Evolutionary conservation across 2,329 filamentous ascomycete species (phyloP), one percentile per base, ranked within the genome.

Genomic region (Diaporthe longicolla): DNA sequence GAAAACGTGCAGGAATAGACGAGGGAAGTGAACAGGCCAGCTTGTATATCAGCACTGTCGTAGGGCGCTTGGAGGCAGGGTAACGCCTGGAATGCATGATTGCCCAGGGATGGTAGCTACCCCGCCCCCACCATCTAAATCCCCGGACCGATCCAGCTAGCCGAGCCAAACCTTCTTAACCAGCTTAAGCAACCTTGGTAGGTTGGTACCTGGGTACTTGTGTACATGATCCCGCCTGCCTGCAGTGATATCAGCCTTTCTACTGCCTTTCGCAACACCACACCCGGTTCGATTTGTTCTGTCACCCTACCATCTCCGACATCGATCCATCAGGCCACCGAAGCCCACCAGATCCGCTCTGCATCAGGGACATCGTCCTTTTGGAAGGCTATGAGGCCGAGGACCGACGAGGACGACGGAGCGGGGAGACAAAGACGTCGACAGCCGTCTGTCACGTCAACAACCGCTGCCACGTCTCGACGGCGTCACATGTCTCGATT

Each of bases 391-490:
- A 65, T 50, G 61, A 65, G 61, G 43, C 15, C 11, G 13, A n/a
- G 19, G 61, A 50, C 43, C 13, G 43, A 50, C 61, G 10, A 29
- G 26, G 61, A 35, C 61, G 61, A 40, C 43, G 61, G 61, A 24
- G 61, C 10, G 43, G 43, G 43, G 43, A 24, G 61, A 50, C 19
- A 13, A 2, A 35, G 32, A 11, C 26, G 13, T 43, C 43, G 17
- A 35, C 9, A 10, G 45, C 40, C 1, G 26, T 29, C 40, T 2
- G 26, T 29, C 59, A 26, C 40, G 19, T 29, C 59, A 32, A 24
- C 59, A 50, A 48, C 26, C 9, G 13, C 37, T 8, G 45, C 43
- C n/a, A 15, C n/a, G 43, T 45, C 40, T 48, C 17, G 7, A 21
- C 45, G 9, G 19, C 19, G 37, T 29, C 24, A 7, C 61, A 50